Conservation (phyloP, 257 asterid species). For the Solanum piurae region DNA sequence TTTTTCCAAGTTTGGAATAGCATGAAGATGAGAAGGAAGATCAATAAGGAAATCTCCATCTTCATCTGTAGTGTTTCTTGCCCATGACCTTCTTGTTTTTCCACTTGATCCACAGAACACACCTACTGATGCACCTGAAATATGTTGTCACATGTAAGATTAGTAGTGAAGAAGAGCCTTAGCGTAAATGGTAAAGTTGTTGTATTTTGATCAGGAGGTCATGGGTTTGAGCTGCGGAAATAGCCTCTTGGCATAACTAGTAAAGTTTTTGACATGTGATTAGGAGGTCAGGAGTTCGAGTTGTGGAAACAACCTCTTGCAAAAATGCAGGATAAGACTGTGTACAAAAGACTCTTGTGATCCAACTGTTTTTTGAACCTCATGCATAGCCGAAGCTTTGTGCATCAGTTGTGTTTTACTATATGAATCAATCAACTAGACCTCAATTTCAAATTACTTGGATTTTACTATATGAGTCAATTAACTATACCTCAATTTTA, state of each 20-base stretch:
- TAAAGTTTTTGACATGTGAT: background rate
- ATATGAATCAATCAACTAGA: background rate
- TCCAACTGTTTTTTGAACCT: no score
- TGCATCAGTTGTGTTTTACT: background rate
- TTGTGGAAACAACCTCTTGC: background rate
- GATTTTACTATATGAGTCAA: no score
- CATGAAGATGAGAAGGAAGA: conserved; percentile 72
- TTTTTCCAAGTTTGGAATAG: conserved; percentile 62
- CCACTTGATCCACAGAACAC: conserved; percentile 26
- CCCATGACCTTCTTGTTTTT: conserved; percentile 18
- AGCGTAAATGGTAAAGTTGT: background rate
- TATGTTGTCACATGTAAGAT: background rate
- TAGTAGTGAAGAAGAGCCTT: background rate
- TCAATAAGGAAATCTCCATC: conserved; percentile 49
- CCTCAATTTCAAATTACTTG: background rate
- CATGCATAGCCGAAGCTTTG: background rate
- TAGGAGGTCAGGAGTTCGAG: background rate
- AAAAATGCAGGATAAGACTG: background rate
- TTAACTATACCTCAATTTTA: background rate
- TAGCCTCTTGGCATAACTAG: background rate
- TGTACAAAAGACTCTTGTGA: no score
- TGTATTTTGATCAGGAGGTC: no score
- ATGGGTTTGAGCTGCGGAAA: background rate
- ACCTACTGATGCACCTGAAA: conserved; percentile 48
- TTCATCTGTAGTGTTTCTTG: conserved; percentile 31